These are phyloP conservation scores for Camelina laxa DNA, from an alignment of 345 rosid genomes.

Conservation along the genomic window DNA sequence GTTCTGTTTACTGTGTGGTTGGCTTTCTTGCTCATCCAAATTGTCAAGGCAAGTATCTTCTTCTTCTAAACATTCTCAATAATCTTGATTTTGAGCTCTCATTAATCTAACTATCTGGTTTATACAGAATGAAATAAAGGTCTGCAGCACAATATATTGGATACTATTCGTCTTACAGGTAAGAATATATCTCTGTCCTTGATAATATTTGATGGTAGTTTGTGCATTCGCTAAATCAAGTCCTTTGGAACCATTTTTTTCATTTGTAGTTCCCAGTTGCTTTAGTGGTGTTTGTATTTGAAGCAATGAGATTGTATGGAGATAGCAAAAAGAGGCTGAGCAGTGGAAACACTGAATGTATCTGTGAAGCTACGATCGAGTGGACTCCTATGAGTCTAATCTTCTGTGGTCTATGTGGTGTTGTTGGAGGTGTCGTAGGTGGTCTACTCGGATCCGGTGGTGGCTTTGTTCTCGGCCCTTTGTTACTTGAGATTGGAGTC, in stretches of 20 bases:
- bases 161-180: conserved; percentile 84
- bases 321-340: conserved; percentile 64
- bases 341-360: conserved; percentile 63
- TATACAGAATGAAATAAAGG: conserved; percentile 71
- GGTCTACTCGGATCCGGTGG: conserved; percentile 98
- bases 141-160: conserved; percentile 81
- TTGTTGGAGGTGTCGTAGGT: conserved; percentile 86
- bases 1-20: conserved; percentile 64
- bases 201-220: not conserved
- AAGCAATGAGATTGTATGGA: conserved; percentile 65
- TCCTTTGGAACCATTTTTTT: conserved; percentile 1
- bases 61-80: not conserved
- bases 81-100: conserved; percentile 8
- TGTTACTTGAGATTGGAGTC: conserved; percentile 97
- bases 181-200: not conserved
- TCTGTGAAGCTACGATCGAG: conserved; percentile 89
- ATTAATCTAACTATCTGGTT: conserved; percentile 6
- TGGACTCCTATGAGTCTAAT: conserved; percentile 78
- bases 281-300: conserved; percentile 61
- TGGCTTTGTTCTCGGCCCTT: conserved; percentile 91
- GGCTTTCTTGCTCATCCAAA: conserved; percentile 73
- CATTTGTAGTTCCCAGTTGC: conserved; percentile 71
- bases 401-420: conserved; percentile 85
- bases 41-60: conserved; percentile 62
- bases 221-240: not conserved